Base-by-base conservation (phyloP, 2,329 filamentous ascomycete genomes). In the Parastagonospora avenae region DNA sequence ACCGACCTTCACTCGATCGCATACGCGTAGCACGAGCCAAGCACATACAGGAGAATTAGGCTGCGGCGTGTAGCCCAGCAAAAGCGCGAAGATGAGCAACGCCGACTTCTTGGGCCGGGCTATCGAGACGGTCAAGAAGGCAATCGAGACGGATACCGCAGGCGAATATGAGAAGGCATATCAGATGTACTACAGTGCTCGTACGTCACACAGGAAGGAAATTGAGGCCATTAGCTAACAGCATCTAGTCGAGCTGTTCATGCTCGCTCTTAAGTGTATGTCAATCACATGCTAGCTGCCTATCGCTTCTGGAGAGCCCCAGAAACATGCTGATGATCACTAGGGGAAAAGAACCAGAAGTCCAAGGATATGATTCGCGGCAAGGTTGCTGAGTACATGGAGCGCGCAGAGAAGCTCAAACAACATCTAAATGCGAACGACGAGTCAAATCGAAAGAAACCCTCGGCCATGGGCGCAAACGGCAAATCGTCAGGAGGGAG, bases 121-220 rank as follows among this genome's bases (percentile, higher is more conserved):
- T 68, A 97, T 97, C 80, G 91, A 95, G 71, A 88, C 90, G 76
- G 93, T 99, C 69, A 96, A 96, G 78, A 95, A 96, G 77, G 94
- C 94, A 63, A 97, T 99, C 79, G 92, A 96, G 74, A 87, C 90
- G 66, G 94, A 99, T 80, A 96, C 93, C 62, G 89, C 90, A 39
- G 92, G 91, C 73, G 91, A 97, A 73, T 99, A 99, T 78, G 92
- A 97, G 68, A 93, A 95, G 76, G 94, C 94, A 49, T 97, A 97
- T 75, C 90, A 96, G 72, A 83, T 89, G 57, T 99, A 99, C 84
- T 97, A 96, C 80, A 88, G 91, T 63, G 88, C 93, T 44, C 66
- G 74, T 77, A 54, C 60, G 74, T 67, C 19, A 42, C 3, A 9
- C 5, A 15, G 35, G 7, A 6, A 10, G 6, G n/a, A 4, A n/a